Evolutionary conservation across 495 filamentous ascomycete species (phyloP), one percentile per base, ranked within the genome.

Genomic region (Penicillium arizonense): DNA sequence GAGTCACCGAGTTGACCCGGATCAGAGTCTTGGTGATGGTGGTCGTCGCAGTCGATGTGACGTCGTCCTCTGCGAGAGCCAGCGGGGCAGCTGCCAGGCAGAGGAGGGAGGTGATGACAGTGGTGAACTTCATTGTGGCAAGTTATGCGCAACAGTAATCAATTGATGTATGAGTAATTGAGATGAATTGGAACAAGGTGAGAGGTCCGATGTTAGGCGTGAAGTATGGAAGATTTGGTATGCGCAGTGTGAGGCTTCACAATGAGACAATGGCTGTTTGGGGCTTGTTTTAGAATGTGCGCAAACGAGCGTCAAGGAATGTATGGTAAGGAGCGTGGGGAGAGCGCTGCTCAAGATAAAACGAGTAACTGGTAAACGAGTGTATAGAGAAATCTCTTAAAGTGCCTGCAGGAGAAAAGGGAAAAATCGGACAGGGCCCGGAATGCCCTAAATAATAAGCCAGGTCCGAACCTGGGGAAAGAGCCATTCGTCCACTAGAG

Each of bases 21-120:
- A 69, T 41, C 39, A 73, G 47, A 32, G 70, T 73, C 47, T 62
- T 65, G 46, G 70, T 73, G 49, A 73, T 58, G 42, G 66, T 71
- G 24, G 58, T 61, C 7, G 68, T 73, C 6, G 56, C 36, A 30
- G 57, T 60, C 10, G 68, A 70, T 47, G 68, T 73, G 44, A 44
- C 56, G 44, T 56, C 62, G 16, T 52, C 53, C 20, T 59, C 62
- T 38, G 62, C 64, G 30, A 55, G 61, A 40, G 63, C 64, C 24
- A 69, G 40, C 45, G 63, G 65, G 53, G 67, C 55, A 24, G 61
- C 67, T 8, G 60, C 67, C 48, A 75, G 45, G 61, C 65, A 73
- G 63, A 73, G 61, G 44, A 70, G 42, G 44, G 70, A 68, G 13
- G 68, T 66, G 47, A 64, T 24, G 32, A 75, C 56, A 33, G 70